phyloP scores from a whole-genome alignment of 495 filamentous ascomycete genomes.

The Beverwykella pulmonaria region DNA sequence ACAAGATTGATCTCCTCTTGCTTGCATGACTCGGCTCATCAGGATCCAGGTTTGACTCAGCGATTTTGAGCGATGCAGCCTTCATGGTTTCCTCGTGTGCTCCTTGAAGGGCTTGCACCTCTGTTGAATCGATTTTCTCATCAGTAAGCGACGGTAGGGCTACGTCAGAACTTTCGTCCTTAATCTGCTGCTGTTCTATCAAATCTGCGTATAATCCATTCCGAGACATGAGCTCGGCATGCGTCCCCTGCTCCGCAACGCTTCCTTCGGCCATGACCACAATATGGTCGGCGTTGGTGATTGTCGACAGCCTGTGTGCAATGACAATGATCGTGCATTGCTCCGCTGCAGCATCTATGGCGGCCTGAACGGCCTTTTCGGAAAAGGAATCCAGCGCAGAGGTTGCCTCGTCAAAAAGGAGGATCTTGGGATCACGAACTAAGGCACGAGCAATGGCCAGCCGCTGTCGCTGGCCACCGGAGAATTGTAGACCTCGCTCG shows the following conservation, averaged over 20 bases:
- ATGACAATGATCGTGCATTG: constrained; percentile 94
- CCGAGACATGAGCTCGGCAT: constrained; percentile 71
- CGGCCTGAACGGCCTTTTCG: constrained; percentile 90
- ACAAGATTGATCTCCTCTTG: constrained; percentile 3
- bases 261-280: constrained; percentile 82
- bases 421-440: constrained; percentile 87
- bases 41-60: background rate
- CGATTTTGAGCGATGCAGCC: constrained; percentile 3
- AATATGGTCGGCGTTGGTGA: constrained; percentile 91
- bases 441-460: constrained; percentile 82
- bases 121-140: constrained; percentile 10
- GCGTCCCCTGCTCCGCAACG: constrained; percentile 84
- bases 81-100: constrained; percentile 5
- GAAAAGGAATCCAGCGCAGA: constrained; percentile 90
- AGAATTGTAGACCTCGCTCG: constrained; percentile 86
- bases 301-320: constrained; percentile 90
- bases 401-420: constrained; percentile 89
- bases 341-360: constrained; percentile 78
- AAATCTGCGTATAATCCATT: too few species aligned
- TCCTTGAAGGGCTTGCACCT: constrained; percentile 2
- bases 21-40: background rate
- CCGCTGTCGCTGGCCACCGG: constrained; percentile 79
- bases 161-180: too few species aligned
- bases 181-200: too few species aligned
- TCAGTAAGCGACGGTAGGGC: background rate